Base-by-base conservation (phyloP, 1,284 basidiomycete genomes). In the Chondrostereum purpureum region DNA sequence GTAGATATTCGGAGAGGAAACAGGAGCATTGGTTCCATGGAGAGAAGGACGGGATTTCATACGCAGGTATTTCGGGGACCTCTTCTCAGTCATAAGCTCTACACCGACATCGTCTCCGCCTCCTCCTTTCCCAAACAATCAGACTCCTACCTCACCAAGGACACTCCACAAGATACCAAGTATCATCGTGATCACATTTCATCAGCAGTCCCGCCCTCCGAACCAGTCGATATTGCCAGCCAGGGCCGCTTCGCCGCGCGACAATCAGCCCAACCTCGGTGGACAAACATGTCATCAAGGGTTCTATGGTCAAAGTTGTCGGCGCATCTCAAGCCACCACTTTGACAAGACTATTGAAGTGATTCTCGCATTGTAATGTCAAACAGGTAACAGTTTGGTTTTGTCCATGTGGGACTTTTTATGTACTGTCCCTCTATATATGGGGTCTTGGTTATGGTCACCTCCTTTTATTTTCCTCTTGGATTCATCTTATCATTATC, bases 1-100 rank as follows among this genome's bases (percentile, higher is more conserved):
- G 39, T 38, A 74, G 77, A 50, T 76, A 67, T 52, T 80, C 78
- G 2, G 72, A 79, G 48, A 63, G 69, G 47, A 65, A 69, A 35
- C 59, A 66, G 35, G 73, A 73, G 23, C 75, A 83, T 51, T 85
- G 85, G 84, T 80, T 85, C 52, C 68, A 77, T 48, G 68, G 70
- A 6, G 78, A 76, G 49, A 64, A 62, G 41, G 73, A 78, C 44
- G 77, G 79, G 3, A 62, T 75, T 35, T 81, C 78, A 2, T 70
- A 77, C 42, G 68, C 75, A 39, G 72, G 78, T 78, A 53, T 39
- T 38, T 13, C 43, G 16, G 20, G n/a, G 40, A 4, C 14, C 10
- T 49, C 11, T 23, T 36, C 35, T 45, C 13, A n/a, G 12, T 41
- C 4, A 35, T 20, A 12, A 20, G 39, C 43, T 16, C 8, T n/a